These are phyloP conservation scores for Macadamia tetraphylla DNA, from an alignment of 164 flowering plant species.

Conservation along the genomic window DNA sequence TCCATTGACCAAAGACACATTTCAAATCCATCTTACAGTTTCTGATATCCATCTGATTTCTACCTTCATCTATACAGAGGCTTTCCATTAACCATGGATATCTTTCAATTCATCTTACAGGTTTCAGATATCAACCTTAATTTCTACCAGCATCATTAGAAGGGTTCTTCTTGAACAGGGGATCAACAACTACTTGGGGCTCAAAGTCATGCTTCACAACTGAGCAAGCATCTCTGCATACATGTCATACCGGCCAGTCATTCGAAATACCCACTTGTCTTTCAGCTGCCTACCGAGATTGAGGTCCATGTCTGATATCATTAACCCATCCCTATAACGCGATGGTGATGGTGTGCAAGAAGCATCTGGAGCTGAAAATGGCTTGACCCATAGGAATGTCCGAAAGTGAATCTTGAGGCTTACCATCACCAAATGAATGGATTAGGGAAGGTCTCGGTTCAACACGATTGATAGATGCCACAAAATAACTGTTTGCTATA, in stretches of 20 bases:
- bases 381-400: conserved; percentile 85
- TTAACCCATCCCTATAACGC: conserved; percentile 54
- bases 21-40: background rate
- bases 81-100: too few relatives aligned
- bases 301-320: conserved; percentile 93
- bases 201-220: conserved; percentile 70
- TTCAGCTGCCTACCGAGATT: conserved; percentile 91
- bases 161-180: conserved; percentile 9
- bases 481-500: too few relatives aligned
- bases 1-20: background rate
- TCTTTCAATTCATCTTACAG: too few relatives aligned
- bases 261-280: conserved; percentile 96
- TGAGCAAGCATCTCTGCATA: conserved; percentile 56
- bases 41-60: background rate
- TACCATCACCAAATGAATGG: conserved; percentile 98
- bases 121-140: too few relatives aligned
- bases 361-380: too few relatives aligned
- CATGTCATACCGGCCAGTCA: conserved; percentile 28
- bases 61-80: background rate
- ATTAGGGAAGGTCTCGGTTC: conserved; percentile 24
- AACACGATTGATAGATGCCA: too few relatives aligned
- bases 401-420: conserved; percentile 81
- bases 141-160: too few relatives aligned
- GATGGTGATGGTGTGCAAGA: too few relatives aligned
- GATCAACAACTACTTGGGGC: conserved; percentile 86